phyloP scores from a whole-genome alignment of 1,284 basidiomycete species.

The Entoloma clypeatum region DNA sequence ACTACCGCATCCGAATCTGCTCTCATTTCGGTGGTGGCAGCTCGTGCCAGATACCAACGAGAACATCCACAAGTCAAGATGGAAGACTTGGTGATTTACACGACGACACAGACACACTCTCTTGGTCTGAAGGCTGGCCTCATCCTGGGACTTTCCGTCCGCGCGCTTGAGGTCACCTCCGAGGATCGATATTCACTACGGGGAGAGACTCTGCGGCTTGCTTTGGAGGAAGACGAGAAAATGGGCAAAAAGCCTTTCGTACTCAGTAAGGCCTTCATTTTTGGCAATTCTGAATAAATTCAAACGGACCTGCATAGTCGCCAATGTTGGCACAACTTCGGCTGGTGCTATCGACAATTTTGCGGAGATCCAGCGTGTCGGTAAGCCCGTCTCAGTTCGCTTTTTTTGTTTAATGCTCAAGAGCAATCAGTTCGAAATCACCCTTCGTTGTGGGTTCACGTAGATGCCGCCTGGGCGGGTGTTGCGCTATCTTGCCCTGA shows the following conservation, averaged over 20 bases:
- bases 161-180: constrained; percentile 65
- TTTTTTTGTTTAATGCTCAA: neutral
- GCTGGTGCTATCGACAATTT: constrained; percentile 87
- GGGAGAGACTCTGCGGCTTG: constrained; percentile 58
- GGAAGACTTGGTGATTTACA: constrained; percentile 83
- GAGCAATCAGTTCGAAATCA: constrained; percentile 48
- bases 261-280: constrained; percentile 53
- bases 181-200: constrained; percentile 72
- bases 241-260: constrained; percentile 76
- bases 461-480: constrained; percentile 94
- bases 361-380: constrained; percentile 67
- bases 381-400: constrained; percentile 51
- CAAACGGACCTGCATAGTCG: constrained; percentile 71
- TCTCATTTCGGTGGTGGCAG: constrained; percentile 79
- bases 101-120: constrained; percentile 89
- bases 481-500: constrained; percentile 79
- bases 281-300: too few relatives aligned
- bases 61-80: constrained; percentile 46
- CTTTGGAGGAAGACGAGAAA: constrained; percentile 65
- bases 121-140: constrained; percentile 82
- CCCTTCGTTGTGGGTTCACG: constrained; percentile 80
- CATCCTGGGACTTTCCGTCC: constrained; percentile 76
- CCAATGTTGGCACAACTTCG: constrained; percentile 87
- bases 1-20: constrained; percentile 85
- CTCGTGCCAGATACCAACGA: constrained; percentile 57